Conservation (phyloP, 2,329 filamentous ascomycete species). For the Colletotrichum agaves region DNA sequence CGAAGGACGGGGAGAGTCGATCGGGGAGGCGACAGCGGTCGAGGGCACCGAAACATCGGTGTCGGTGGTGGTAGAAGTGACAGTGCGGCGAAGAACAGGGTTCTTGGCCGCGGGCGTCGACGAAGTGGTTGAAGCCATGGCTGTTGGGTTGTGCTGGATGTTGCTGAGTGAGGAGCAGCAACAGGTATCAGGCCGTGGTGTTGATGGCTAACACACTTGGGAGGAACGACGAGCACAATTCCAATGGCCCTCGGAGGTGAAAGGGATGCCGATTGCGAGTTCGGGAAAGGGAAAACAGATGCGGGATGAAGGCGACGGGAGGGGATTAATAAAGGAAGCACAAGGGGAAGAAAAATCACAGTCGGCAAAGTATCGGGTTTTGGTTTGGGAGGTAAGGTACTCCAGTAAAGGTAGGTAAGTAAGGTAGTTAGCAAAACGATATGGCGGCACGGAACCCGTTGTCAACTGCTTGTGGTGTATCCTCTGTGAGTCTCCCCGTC, state of each 20-base stretch:
- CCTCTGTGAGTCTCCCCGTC: not conserved
- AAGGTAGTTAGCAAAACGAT: slow-evolving; percentile 25
- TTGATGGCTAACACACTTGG: slow-evolving; percentile 15
- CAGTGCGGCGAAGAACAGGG: slow-evolving; percentile 60
- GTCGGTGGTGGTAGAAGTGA: slow-evolving; percentile 52
- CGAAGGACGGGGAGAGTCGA: slow-evolving; percentile 68
- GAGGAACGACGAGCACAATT: slow-evolving; percentile 30
- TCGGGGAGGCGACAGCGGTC: slow-evolving; percentile 67
- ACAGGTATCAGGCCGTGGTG: slow-evolving; percentile 11
- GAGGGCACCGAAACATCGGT: slow-evolving; percentile 62
- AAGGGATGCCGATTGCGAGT: slow-evolving; percentile 27
- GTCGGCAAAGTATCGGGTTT: slow-evolving; percentile 7
- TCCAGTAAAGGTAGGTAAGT: too few relatives aligned
- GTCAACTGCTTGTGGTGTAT: slow-evolving; percentile 11
- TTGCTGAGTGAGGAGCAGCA: not conserved
- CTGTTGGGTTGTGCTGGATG: slow-evolving; percentile 27
- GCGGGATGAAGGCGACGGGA: not conserved
- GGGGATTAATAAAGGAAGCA: slow-evolving; percentile 35
- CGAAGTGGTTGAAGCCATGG: slow-evolving; percentile 60
- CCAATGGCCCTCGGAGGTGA: slow-evolving; percentile 28
- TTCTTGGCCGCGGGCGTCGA: slow-evolving; percentile 55
- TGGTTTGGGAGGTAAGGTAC: not conserved
- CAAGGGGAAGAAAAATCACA: not conserved
- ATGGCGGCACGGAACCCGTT: slow-evolving; percentile 30
- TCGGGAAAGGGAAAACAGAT: not conserved